These are phyloP conservation scores for Solanum gracilifrons DNA, from an alignment of 257 asterid genomes.

Conservation along the genomic window DNA sequence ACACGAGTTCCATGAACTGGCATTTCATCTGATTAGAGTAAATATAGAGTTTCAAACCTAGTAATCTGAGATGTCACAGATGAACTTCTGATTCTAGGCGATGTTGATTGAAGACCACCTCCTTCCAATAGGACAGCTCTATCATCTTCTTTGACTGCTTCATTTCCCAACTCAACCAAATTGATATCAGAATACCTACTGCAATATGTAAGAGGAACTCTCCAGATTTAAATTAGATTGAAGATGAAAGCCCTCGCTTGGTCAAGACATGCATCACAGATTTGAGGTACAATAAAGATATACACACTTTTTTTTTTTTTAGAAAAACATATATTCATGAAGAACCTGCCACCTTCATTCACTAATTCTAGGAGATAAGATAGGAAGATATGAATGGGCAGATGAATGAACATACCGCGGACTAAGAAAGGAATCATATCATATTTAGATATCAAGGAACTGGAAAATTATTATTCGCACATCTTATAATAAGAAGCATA, in stretches of 20 bases:
- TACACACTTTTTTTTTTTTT: neutral
- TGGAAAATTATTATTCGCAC: neutral
- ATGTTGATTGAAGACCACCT: slow-evolving; percentile 54
- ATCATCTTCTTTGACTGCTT: slow-evolving; percentile 58
- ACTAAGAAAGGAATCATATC: neutral
- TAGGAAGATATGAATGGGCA: neutral
- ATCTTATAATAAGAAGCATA: neutral
- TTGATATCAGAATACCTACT: slow-evolving; percentile 63
- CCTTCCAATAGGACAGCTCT: slow-evolving; percentile 68
- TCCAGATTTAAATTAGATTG: neutral
- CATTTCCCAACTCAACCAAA: slow-evolving; percentile 57
- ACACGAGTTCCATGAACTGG: neutral
- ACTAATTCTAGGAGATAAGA: neutral
- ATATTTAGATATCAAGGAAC: neutral
- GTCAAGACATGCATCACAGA: neutral
- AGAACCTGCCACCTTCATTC: neutral
- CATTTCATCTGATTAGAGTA: neutral
- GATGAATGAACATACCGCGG: neutral
- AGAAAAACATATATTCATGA: neutral
- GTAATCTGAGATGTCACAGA: slow-evolving; percentile 45
- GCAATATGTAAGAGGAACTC: slow-evolving; percentile 1
- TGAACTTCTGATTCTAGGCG: slow-evolving; percentile 44
- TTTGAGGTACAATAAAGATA: neutral
- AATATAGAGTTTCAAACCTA: slow-evolving; percentile 34
- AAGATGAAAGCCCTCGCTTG: neutral